phyloP scores from a whole-genome alignment of 2,329 filamentous ascomycete species.

The Myotisia sp. region DNA sequence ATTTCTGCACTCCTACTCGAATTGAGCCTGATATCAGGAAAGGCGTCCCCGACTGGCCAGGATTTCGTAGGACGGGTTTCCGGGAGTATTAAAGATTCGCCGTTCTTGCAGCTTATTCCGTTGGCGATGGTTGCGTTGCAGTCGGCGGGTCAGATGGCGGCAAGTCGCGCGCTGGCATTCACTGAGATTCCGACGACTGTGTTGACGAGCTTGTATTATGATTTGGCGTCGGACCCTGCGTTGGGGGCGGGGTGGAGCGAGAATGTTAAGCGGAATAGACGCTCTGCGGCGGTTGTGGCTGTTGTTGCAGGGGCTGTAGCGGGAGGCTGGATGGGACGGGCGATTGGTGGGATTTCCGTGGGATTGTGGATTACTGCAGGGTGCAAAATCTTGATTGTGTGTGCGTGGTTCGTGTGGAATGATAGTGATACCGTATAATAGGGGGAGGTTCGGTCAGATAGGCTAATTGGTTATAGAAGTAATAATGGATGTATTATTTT shows the following conservation, averaged over 20 bases:
- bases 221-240: conserved; percentile 30
- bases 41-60: background rate
- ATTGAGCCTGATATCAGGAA: conserved; percentile 16
- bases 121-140: conserved; percentile 32
- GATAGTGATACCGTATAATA: too few species aligned
- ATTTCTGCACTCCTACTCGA: conserved; percentile 29
- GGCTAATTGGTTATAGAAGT: too few species aligned
- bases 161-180: conserved; percentile 28
- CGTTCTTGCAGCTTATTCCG: conserved; percentile 29
- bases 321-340: conserved; percentile 31
- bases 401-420: conserved; percentile 28
- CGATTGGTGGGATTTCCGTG: conserved; percentile 29
- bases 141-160: conserved; percentile 31
- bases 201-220: conserved; percentile 33
- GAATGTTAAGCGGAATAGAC: conserved; percentile 27
- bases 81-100: too few species aligned
- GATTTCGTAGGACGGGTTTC: too few species aligned
- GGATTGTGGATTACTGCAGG: conserved; percentile 31
- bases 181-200: conserved; percentile 35
- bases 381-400: conserved; percentile 25
- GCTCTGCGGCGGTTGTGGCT: conserved; percentile 24
- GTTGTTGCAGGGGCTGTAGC: conserved; percentile 29
- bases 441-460: too few species aligned
- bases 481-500: too few species aligned
- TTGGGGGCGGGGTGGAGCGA: conserved; percentile 20